These are phyloP conservation scores for Thelonectria discophora DNA, from an alignment of 2,329 filamentous ascomycete genomes.

Conservation along the genomic window DNA sequence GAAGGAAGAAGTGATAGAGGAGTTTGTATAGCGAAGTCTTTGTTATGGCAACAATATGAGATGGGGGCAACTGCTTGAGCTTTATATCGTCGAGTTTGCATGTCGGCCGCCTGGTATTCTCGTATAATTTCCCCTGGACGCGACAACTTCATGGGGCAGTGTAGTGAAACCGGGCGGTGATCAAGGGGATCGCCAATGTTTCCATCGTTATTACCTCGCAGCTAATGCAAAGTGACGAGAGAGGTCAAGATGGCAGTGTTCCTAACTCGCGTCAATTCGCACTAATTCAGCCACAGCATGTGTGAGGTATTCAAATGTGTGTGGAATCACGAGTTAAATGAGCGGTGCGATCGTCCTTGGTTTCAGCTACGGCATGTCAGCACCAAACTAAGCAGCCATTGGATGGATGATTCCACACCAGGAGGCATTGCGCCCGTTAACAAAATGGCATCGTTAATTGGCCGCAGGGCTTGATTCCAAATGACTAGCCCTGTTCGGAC, in stretches of 20 bases:
- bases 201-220: too few species aligned
- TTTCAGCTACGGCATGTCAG: too few species aligned
- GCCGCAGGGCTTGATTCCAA: not conserved
- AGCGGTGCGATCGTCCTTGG: too few species aligned
- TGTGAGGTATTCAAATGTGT: not conserved
- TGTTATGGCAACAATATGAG: not conserved
- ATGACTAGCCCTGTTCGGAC: too few species aligned
- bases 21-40: not conserved
- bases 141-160: not conserved
- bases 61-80: not conserved
- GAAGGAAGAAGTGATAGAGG: not conserved
- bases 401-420: not conserved
- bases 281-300: not conserved
- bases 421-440: not conserved
- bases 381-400: not conserved
- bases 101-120: not conserved
- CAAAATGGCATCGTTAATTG: not conserved
- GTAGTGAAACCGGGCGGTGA: not conserved
- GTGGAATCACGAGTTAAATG: too few species aligned
- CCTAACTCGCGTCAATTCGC: not conserved
- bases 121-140: not conserved
- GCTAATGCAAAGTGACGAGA: not conserved
- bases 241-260: not conserved
- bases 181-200: not conserved
- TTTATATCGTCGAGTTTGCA: not conserved